Conservation (phyloP, 1,139 yeast species). For the Lodderomyces theae region DNA sequence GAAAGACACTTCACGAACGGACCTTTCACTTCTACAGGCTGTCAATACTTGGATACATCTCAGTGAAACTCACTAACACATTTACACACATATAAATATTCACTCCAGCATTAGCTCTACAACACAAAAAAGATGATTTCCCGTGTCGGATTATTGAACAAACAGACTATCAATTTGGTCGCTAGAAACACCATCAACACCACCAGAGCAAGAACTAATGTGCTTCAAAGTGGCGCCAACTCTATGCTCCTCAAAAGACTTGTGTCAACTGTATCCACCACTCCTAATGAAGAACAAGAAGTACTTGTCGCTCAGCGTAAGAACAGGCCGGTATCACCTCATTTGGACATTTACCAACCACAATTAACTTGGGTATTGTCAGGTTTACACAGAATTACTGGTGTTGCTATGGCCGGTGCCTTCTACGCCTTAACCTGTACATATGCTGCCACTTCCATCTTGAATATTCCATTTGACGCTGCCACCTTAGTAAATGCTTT, state of each 20-base stretch:
- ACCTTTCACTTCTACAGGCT: not conserved
- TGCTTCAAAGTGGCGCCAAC: not conserved
- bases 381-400: constrained; percentile 81
- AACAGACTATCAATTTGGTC: constrained; percentile 8
- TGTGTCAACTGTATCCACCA: constrained; percentile 56
- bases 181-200: not conserved
- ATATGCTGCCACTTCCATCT: constrained; percentile 67
- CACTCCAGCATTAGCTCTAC: not conserved
- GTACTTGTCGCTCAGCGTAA: constrained; percentile 79
- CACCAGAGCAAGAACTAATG: not conserved
- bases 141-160: constrained; percentile 17
- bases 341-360: constrained; percentile 82
- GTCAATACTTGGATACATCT: no score
- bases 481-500: constrained; percentile 55
- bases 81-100: not conserved
- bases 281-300: constrained; percentile 62
- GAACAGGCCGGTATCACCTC: constrained; percentile 90
- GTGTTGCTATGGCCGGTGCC: constrained; percentile 75
- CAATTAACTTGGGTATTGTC: constrained; percentile 85
- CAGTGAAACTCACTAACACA: no score
- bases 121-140: constrained; percentile 15
- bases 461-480: constrained; percentile 65
- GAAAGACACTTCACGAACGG: not conserved
- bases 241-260: constrained; percentile 2
- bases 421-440: constrained; percentile 76